These are phyloP conservation scores for Mycosarcoma mackinlayi DNA, from an alignment of 1,284 basidiomycete genomes.

Conservation along the genomic window DNA sequence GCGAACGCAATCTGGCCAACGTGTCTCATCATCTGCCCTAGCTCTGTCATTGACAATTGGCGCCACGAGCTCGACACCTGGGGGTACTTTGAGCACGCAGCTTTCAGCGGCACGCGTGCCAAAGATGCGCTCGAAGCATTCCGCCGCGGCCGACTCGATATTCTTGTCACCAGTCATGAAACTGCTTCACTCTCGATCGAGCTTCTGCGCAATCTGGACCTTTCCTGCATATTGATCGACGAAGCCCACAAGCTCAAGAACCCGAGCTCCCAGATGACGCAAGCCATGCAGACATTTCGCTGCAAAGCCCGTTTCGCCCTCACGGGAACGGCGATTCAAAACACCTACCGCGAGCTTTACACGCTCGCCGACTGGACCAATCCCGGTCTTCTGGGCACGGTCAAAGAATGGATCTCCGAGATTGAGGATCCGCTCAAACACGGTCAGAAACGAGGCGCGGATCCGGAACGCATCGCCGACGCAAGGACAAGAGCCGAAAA, in stretches of 20 bases:
- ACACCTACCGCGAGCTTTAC: conserved; percentile 84
- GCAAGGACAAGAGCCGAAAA: conserved; percentile 67
- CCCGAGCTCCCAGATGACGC: conserved; percentile 73
- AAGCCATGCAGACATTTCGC: conserved; percentile 75
- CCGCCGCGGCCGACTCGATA: conserved; percentile 83
- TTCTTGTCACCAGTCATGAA: conserved; percentile 36
- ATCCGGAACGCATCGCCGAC: conserved; percentile 75
- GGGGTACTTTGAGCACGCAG: conserved; percentile 63
- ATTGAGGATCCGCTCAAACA: conserved; percentile 71
- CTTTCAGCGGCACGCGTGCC: conserved; percentile 26
- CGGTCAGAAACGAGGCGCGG: conserved; percentile 75
- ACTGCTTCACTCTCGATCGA: conserved; percentile 73
- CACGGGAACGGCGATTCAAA: conserved; percentile 85
- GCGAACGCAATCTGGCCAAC: conserved; percentile 73
- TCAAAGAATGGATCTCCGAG: conserved; percentile 43
- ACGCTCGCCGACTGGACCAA: conserved; percentile 69
- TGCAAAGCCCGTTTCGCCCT: conserved; percentile 79
- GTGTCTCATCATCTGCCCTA: conserved; percentile 80
- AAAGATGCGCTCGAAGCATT: conserved; percentile 30
- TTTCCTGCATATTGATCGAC: conserved; percentile 74
- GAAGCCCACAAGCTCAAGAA: conserved; percentile 87
- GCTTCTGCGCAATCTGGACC: conserved; percentile 76
- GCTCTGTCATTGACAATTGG: conserved; percentile 83
- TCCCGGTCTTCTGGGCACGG: conserved; percentile 31
- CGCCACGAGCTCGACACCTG: conserved; percentile 79